A percentile compares a stretch with the other conserved stretches of the same genome.
phyloP scores from a whole-genome alignment of 1,284 basidiomycete species.

The Takashimella koratensis region DNA sequence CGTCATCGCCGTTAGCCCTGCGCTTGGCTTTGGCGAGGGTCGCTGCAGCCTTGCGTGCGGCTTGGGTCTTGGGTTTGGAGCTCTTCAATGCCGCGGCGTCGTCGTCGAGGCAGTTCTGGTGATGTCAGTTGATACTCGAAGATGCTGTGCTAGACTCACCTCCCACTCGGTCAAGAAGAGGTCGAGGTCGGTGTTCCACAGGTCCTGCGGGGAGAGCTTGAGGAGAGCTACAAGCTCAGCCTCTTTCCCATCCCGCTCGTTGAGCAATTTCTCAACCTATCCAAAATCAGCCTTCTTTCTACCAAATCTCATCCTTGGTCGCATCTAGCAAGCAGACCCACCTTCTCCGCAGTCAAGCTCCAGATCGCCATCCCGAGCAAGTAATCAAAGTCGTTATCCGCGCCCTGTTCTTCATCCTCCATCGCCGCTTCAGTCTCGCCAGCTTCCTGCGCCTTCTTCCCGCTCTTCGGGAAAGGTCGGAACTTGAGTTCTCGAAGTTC shows the following conservation, averaged over 20 bases:
- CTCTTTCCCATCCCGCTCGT: constrained; percentile 80
- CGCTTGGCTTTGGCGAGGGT: constrained; percentile 57
- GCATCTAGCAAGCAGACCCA: no score
- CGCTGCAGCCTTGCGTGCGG: constrained; percentile 55
- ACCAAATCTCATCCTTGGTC: background rate
- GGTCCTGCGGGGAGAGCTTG: constrained; percentile 70
- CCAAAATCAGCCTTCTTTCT: constrained; percentile 8
- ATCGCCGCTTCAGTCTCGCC: constrained; percentile 66
- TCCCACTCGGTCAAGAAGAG: constrained; percentile 80
- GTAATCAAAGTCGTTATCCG: constrained; percentile 83
- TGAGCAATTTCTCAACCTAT: constrained; percentile 78
- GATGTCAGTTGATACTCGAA: background rate
- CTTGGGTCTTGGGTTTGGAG: constrained; percentile 61
- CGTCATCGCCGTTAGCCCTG: constrained; percentile 54
- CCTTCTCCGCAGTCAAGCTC: constrained; percentile 92
- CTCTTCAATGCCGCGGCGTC: constrained; percentile 57
- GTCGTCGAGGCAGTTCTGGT: constrained; percentile 60
- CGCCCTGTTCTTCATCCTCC: constrained; percentile 56
- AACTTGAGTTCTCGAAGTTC: constrained; percentile 84
- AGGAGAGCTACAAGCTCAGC: constrained; percentile 74
- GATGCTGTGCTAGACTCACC: constrained; percentile 54
- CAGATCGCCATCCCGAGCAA: constrained; percentile 91
- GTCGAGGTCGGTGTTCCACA: constrained; percentile 92
- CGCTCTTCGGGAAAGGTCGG: constrained; percentile 69
- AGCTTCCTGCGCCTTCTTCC: constrained; percentile 65